Percentiles rank a stretch among this genome's conserved stretches.
Evolutionary conservation across 805 yeast species (phyloP).

Genomic region (Spathaspora sp.): DNA sequence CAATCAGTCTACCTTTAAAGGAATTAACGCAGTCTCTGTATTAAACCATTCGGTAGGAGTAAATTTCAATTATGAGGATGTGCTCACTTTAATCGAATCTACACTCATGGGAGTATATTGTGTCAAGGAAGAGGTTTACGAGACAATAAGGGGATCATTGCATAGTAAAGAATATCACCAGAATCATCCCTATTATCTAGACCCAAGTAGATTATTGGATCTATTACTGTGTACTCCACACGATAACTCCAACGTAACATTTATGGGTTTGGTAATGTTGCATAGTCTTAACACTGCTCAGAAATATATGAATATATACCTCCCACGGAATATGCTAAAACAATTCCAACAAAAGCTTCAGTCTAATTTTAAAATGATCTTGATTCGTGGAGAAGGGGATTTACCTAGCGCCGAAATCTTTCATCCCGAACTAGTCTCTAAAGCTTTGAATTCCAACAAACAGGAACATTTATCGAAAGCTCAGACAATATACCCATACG

Average conservation of each 20-base stretch:
- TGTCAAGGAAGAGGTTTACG: conserved; percentile 20
- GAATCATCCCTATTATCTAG: background rate
- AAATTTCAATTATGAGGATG: conserved; percentile 20
- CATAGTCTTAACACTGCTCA: conserved; percentile 55
- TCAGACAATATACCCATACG: conserved; percentile 35
- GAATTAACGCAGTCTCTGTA: conserved; percentile 22
- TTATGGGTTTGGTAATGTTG: conserved; percentile 54
- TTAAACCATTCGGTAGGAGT: conserved; percentile 17
- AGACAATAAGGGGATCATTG: background rate
- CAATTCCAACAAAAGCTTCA: conserved; percentile 1
- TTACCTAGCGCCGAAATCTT: conserved; percentile 57
- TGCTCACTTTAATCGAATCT: conserved; percentile 33
- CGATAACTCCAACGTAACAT: conserved; percentile 14
- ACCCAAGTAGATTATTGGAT: conserved; percentile 10
- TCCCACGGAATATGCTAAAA: conserved; percentile 34
- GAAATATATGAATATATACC: conserved; percentile 49
- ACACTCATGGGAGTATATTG: conserved; percentile 39
- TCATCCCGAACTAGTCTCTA: conserved; percentile 20
- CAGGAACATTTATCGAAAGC: conserved; percentile 11
- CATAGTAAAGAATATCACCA: background rate
- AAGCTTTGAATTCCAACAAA: conserved; percentile 16
- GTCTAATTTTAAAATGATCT: conserved; percentile 26
- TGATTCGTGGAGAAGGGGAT: conserved; percentile 64
- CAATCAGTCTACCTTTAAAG: conserved; percentile 8
- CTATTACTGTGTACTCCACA: background rate